phyloP scores from a whole-genome alignment of 2,329 filamentous ascomycete genomes.

The Neodidymelliopsis sp. region DNA sequence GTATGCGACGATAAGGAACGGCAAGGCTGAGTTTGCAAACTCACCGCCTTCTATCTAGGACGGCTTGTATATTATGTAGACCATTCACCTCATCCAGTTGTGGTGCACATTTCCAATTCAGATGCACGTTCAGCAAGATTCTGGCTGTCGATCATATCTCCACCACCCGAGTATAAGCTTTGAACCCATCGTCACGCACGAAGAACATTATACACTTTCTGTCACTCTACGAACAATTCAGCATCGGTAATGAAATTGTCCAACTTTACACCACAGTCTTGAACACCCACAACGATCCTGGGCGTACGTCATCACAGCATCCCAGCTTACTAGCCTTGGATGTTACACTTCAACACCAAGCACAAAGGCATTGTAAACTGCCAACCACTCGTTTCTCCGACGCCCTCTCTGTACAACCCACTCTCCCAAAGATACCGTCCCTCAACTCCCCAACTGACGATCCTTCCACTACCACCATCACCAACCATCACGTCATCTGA shows the following conservation, averaged over 20 bases:
- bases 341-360: constrained; percentile 12
- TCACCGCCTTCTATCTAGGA: constrained; percentile 10
- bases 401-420: neutral
- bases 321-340: neutral
- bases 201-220: too few relatives aligned
- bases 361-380: constrained; percentile 10
- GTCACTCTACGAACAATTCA: too few relatives aligned
- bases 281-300: neutral
- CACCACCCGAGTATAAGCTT: too few relatives aligned
- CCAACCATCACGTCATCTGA: neutral
- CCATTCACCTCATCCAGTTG: too few relatives aligned
- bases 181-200: too few relatives aligned
- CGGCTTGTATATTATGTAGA: constrained; percentile 24
- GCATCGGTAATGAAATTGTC: too few relatives aligned
- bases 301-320: constrained; percentile 18
- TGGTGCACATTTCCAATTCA: too few relatives aligned
- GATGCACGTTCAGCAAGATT: too few relatives aligned
- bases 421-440: neutral
- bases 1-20: constrained; percentile 38
- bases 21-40: constrained; percentile 39
- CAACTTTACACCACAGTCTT: too few relatives aligned
- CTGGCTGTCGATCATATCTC: too few relatives aligned
- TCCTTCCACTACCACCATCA: neutral
- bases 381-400: neutral
- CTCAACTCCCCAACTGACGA: neutral